phyloP scores from a whole-genome alignment of 1,139 yeast species.

The Pichia sp. region DNA sequence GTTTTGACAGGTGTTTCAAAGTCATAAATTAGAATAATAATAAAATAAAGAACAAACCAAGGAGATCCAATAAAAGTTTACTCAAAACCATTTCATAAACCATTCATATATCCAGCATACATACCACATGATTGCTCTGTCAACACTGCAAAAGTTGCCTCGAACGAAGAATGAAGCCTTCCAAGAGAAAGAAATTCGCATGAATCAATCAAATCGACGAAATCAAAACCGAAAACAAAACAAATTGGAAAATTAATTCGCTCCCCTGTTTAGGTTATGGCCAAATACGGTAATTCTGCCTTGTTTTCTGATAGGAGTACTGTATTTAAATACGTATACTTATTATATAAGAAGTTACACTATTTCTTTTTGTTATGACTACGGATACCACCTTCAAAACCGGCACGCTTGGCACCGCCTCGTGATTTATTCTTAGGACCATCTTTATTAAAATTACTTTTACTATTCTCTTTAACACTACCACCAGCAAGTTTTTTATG shows the following conservation, averaged over 20 bases:
- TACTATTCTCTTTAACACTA: constrained; percentile 52
- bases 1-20: too few relatives aligned
- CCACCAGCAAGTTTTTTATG: constrained; percentile 27
- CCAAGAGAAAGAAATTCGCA: background rate
- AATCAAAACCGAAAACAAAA: background rate
- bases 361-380: constrained; percentile 13
- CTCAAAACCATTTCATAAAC: background rate
- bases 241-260: background rate
- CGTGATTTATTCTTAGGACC: constrained; percentile 10
- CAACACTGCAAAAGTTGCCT: background rate
- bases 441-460: constrained; percentile 31
- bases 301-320: background rate
- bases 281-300: background rate
- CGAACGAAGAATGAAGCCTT: background rate
- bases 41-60: too few relatives aligned
- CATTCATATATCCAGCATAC: background rate
- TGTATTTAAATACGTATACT: background rate
- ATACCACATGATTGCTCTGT: background rate
- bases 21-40: too few relatives aligned
- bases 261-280: background rate
- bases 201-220: background rate
- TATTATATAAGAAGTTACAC: background rate
- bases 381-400: constrained; percentile 44
- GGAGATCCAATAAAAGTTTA: background rate
- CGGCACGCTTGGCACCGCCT: constrained; percentile 48